These are phyloP conservation scores for Cyphellophora attinorum DNA, from an alignment of 2,329 filamentous ascomycete genomes.

Conservation along the genomic window DNA sequence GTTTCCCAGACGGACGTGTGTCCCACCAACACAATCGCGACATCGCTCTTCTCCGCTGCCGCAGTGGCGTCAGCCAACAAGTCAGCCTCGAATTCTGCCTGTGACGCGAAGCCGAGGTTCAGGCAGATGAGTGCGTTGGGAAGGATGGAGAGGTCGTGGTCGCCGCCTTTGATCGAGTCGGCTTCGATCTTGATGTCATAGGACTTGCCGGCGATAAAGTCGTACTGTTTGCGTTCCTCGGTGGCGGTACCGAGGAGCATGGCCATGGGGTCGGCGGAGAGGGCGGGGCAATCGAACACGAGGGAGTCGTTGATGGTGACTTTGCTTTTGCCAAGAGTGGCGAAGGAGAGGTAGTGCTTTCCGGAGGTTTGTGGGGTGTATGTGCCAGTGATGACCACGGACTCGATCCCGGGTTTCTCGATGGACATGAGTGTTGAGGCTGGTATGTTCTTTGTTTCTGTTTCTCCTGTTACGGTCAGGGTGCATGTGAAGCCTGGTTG, in stretches of 20 bases:
- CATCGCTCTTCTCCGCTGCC: slow-evolving; percentile 59
- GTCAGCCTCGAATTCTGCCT: slow-evolving; percentile 44
- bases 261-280: neutral
- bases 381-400: slow-evolving; percentile 5
- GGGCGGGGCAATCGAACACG: neutral
- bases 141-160: slow-evolving; percentile 50
- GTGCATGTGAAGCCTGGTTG: too few relatives aligned
- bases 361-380: slow-evolving; percentile 13
- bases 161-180: slow-evolving; percentile 37
- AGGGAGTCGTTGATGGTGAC: slow-evolving; percentile 1
- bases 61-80: slow-evolving; percentile 58
- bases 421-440: too few relatives aligned
- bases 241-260: slow-evolving; percentile 2
- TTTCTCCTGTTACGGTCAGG: too few relatives aligned
- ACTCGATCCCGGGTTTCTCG: slow-evolving; percentile 30
- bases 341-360: slow-evolving; percentile 14
- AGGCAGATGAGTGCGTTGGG: slow-evolving; percentile 52
- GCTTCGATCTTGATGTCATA: slow-evolving; percentile 1
- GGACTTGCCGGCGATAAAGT: neutral
- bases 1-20: slow-evolving; percentile 75
- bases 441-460: too few relatives aligned
- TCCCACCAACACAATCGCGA: slow-evolving; percentile 69
- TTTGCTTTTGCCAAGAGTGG: neutral
- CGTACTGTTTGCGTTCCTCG: slow-evolving; percentile 1
- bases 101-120: slow-evolving; percentile 40